A percentile compares a stretch with the other conserved stretches of the same genome.
These are phyloP conservation scores for Pistacia atlantica DNA, from an alignment of 345 rosid genomes.

Conservation along the genomic window DNA sequence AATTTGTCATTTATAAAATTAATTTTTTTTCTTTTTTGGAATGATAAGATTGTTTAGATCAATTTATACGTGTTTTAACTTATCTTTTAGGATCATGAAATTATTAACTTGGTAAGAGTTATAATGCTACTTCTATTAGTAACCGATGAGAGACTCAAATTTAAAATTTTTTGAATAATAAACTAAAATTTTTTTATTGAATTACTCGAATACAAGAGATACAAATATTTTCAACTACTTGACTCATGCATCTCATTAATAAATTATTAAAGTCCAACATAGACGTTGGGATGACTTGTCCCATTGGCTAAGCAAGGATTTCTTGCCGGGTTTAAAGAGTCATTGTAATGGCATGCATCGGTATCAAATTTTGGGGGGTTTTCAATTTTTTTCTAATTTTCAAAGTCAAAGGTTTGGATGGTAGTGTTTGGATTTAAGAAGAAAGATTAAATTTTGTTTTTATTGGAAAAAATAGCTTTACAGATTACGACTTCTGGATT, in stretches of 20 bases:
- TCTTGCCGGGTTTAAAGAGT: constrained; percentile 32
- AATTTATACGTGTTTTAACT: no score
- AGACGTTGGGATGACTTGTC: constrained; percentile 18
- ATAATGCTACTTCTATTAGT: no score
- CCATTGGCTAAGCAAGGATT: constrained; percentile 25
- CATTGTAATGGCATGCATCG: neutral
- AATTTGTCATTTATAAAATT: neutral
- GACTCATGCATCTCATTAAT: no score
- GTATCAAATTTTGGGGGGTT: neutral
- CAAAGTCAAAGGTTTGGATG: neutral
- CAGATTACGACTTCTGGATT: constrained; percentile 4
- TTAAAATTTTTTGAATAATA: no score
- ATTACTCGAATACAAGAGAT: no score
- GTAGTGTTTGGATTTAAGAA: neutral
- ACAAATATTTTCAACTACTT: no score
- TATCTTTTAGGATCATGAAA: no score
- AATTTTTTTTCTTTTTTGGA: no score
- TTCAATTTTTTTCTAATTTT: neutral
- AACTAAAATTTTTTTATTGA: no score
- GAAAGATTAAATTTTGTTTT: neutral
- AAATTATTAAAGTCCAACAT: neutral
- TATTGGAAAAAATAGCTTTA: constrained; percentile 12
- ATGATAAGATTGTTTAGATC: no score
- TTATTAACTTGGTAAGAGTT: no score
- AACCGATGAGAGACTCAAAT: no score